A percentile compares a stretch with the other conserved stretches of the same genome.
Conservation (phyloP, 768 basidiomycete species). For the Leccinum ochraceum region DNA sequence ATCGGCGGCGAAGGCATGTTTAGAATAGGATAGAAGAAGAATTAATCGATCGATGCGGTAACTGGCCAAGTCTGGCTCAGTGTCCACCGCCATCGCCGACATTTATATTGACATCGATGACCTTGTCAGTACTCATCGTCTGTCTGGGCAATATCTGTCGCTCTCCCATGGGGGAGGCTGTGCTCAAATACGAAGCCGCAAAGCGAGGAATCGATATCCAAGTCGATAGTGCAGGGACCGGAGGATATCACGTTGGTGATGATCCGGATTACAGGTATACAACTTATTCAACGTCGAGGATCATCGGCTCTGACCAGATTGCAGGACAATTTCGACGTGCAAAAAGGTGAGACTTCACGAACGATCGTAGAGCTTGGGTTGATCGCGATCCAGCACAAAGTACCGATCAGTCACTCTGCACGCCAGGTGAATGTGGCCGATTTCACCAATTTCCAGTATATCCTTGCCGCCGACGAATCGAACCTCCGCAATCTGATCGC, state of each 20-base stretch:
- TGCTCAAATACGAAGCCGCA: slow-evolving; percentile 66
- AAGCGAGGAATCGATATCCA: slow-evolving; percentile 64
- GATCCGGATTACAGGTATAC: slow-evolving; percentile 78
- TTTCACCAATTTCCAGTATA: slow-evolving; percentile 77
- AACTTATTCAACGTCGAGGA: background rate
- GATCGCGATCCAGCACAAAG: slow-evolving; percentile 52
- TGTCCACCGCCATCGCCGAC: background rate
- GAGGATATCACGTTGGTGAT: slow-evolving; percentile 81
- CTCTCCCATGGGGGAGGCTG: slow-evolving; percentile 92
- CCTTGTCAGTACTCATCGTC: slow-evolving; percentile 66
- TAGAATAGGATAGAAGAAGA: slow-evolving; percentile 4
- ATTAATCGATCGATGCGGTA: slow-evolving; percentile 1
- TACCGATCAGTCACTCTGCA: slow-evolving; percentile 70
- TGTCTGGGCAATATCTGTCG: slow-evolving; percentile 88
- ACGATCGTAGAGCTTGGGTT: background rate
- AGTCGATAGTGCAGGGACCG: slow-evolving; percentile 86
- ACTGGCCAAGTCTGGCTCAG: background rate
- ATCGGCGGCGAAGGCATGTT: slow-evolving; percentile 82
- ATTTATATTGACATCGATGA: slow-evolving; percentile 19
- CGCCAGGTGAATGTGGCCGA: slow-evolving; percentile 67
- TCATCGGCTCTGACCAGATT: background rate
- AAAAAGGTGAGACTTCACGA: slow-evolving; percentile 49
- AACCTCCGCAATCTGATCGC: slow-evolving; percentile 67
- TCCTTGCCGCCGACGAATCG: slow-evolving; percentile 80
- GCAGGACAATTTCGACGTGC: slow-evolving; percentile 70